These are phyloP conservation scores for Pseudocercospora crystallina DNA, from an alignment of 2,329 filamentous ascomycete species.

Conservation along the genomic window DNA sequence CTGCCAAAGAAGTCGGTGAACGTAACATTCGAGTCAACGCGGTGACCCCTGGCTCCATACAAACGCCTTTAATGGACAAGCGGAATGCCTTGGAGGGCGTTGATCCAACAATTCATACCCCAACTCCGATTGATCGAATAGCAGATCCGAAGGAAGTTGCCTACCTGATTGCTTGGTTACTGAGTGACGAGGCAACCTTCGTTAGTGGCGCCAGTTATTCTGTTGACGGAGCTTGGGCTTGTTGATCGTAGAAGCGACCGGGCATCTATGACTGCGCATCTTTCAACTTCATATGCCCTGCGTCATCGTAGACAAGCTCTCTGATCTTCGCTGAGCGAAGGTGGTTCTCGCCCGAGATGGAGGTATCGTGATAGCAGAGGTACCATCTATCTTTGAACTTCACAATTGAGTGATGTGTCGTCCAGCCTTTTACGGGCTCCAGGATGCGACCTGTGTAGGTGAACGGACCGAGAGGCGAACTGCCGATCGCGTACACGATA, in stretches of 20 bases:
- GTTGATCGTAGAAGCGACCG: conserved; percentile 7
- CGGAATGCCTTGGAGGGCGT: conserved; percentile 31
- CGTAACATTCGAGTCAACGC: conserved; percentile 31
- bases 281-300: conserved; percentile 58
- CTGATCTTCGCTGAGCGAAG: conserved; percentile 71
- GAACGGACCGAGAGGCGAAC: conserved; percentile 68
- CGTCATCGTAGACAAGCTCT: conserved; percentile 70
- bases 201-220: conserved; percentile 50
- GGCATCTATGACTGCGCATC: conserved; percentile 21
- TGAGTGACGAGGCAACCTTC: conserved; percentile 49
- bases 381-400: conserved; percentile 72
- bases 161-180: conserved; percentile 47
- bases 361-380: conserved; percentile 74
- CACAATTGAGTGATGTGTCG: conserved; percentile 76
- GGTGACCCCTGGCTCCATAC: conserved; percentile 30
- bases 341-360: conserved; percentile 67
- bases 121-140: conserved; percentile 27
- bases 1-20: conserved; percentile 32
- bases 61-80: conserved; percentile 31
- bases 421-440: conserved; percentile 77
- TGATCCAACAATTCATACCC: conserved; percentile 18
- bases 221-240: conserved; percentile 47
- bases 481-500: conserved; percentile 66
- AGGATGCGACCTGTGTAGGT: conserved; percentile 69
- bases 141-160: conserved; percentile 26